A percentile compares a stretch with the other conserved stretches of the same genome.
phyloP scores from a whole-genome alignment of 106 monocot genomes.

The Dactylorhiza incarnata region DNA sequence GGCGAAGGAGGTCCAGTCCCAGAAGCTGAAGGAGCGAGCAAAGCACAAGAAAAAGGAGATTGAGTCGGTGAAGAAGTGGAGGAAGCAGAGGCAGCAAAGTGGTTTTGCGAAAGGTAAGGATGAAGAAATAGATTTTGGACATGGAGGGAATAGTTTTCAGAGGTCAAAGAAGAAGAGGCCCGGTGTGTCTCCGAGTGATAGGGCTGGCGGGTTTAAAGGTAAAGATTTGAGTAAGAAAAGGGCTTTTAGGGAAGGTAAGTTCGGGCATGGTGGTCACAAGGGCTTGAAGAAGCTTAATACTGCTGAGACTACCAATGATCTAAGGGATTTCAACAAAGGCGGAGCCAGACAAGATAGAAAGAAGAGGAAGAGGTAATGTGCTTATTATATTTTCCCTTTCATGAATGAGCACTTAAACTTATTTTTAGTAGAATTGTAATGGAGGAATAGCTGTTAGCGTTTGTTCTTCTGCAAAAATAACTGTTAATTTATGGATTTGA shows the following conservation, averaged over 20 bases:
- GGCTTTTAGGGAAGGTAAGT: slow-evolving; percentile 49
- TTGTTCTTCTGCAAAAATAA: too few relatives aligned
- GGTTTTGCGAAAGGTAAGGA: slow-evolving; percentile 54
- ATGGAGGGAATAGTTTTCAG: slow-evolving; percentile 19
- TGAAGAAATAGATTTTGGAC: slow-evolving; percentile 33
- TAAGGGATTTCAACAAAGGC: slow-evolving; percentile 47
- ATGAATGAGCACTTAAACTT: too few relatives aligned
- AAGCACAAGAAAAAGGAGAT: slow-evolving; percentile 84
- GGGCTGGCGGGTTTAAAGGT: slow-evolving; percentile 48
- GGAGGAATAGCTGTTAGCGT: too few relatives aligned
- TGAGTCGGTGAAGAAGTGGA: slow-evolving; percentile 88
- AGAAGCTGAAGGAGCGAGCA: slow-evolving; percentile 66
- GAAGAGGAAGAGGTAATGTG: slow-evolving; percentile 14
- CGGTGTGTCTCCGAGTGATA: slow-evolving; percentile 63
- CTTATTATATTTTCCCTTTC: neutral
- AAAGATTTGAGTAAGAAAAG: slow-evolving; percentile 43
- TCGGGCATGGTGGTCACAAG: slow-evolving; percentile 79
- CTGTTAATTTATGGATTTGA: too few relatives aligned
- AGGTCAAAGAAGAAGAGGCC: slow-evolving; percentile 32
- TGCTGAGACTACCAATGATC: slow-evolving; percentile 70
- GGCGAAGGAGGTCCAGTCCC: slow-evolving; percentile 66
- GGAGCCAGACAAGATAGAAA: slow-evolving; percentile 12
- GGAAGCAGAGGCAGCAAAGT: slow-evolving; percentile 84
- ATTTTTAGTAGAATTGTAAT: too few relatives aligned
- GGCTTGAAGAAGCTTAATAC: slow-evolving; percentile 85